Evolutionary conservation across 495 filamentous ascomycete genomes (phyloP), one percentile per base, ranked within the genome.

Genomic region (Podospora pseudopauciseta): DNA sequence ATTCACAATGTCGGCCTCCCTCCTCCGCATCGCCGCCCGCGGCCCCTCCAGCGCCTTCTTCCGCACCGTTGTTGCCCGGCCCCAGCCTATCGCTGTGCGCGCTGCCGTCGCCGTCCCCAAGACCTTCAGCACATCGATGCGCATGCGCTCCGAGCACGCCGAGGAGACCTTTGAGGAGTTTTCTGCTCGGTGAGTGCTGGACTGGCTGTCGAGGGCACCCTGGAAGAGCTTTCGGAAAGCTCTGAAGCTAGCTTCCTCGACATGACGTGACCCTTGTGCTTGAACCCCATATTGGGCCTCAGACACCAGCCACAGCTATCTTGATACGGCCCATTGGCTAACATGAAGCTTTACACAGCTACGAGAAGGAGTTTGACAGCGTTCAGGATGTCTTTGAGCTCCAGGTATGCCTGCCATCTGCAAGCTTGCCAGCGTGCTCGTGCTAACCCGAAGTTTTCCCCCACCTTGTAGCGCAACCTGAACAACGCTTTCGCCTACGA

Each of bases 401-500:
- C 75, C 95, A 98, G 92, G 94, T 97, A 89, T 78, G 87, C 30
- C 56, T 16, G 63, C 55, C 11, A n/a, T 16, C 34, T 23, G 55
- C 63, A 39, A 63, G 16, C 39, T 59, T 54, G 58, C 63, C 32
- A n/a, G 39, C 20, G 44, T 32, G 49, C 32, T 59, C 58, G 20
- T 68, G 58, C 68, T 73, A 53, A 70, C 67, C 64, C 39, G 68
- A 56, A 66, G 20, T 65, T 60, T 62, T 67, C 57, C 62, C 20
- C 49, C 55, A 63, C 67, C n/a, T 18, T 30, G 20, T 75, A 99
- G 93, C 93, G 95, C 78, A 99, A 99, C 83, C 87, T 99, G 73
- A 99, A 99, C 90, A 99, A 99, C 84, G 93, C 91, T 80, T 99
- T 99, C 83, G 95, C 95, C 79, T 99, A 99, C 89, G 95, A 99